phyloP scores from a whole-genome alignment of 2,329 filamentous ascomycete species.

The Fusarium mexicanum region DNA sequence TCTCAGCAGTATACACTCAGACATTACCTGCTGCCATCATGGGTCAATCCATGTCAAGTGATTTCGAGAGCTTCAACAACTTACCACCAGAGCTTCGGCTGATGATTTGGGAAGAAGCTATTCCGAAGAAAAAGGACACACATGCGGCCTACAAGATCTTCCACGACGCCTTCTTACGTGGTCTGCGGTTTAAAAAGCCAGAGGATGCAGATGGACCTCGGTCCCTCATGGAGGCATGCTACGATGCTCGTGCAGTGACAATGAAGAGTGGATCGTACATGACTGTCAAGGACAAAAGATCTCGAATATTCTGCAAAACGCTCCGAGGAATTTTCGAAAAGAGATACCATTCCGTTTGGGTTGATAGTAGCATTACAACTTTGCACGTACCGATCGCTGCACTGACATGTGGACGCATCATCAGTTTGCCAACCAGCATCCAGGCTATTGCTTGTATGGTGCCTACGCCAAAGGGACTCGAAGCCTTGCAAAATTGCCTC shows the following conservation, averaged over 20 bases:
- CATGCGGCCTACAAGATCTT: not conserved
- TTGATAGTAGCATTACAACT: not conserved
- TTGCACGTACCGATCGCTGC: not conserved
- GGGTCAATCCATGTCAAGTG: not conserved
- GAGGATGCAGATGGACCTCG: not conserved
- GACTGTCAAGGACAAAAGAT: not conserved
- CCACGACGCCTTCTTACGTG: not conserved
- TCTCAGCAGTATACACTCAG: not conserved
- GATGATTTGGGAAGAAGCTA: conserved; percentile 3
- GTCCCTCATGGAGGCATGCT: not conserved
- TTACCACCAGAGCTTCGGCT: conserved; percentile 1
- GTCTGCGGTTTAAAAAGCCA: not conserved
- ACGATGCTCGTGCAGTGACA: not conserved
- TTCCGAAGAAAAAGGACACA: not conserved
- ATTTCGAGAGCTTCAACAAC: not conserved
- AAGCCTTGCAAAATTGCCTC: not conserved
- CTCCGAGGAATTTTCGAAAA: not conserved
- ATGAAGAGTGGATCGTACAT: not conserved
- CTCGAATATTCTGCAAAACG: too few relatives aligned
- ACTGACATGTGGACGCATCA: not conserved
- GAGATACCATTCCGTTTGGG: not conserved
- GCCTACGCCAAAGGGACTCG: too few relatives aligned
- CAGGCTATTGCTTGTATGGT: not conserved
- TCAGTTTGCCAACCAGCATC: not conserved
- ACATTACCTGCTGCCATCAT: not conserved